These are phyloP conservation scores for Uronychia binucleata DNA, from an alignment of 73 alveolate genomes.

Conservation along the genomic window DNA sequence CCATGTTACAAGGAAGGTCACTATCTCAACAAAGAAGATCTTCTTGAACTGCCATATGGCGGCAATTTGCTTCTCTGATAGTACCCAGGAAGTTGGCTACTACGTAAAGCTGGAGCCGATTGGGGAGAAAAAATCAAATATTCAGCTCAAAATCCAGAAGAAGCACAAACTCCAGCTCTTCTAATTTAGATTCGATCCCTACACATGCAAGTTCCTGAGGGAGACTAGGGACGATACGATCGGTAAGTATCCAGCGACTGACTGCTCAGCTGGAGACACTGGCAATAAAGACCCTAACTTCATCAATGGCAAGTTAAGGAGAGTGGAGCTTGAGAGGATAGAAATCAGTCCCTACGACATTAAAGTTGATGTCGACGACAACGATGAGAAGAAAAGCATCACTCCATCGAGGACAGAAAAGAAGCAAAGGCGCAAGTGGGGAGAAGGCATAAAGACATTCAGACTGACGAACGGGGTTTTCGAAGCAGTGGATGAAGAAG, in stretches of 20 bases:
- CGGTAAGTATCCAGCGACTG: neutral
- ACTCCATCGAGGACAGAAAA: neutral
- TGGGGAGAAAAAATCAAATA: neutral
- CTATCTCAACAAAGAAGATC: neutral
- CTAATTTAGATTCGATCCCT: neutral
- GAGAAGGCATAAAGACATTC: constrained; percentile 30
- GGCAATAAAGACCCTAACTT: neutral
- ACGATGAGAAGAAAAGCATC: neutral
- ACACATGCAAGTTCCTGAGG: neutral
- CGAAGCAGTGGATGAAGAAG: constrained; percentile 5
- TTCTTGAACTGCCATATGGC: neutral
- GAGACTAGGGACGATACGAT: neutral
- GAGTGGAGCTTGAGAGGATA: constrained; percentile 2
- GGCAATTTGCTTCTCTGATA: neutral
- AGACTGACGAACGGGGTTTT: constrained; percentile 15
- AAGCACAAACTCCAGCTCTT: neutral
- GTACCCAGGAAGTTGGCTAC: neutral
- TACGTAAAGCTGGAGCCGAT: neutral
- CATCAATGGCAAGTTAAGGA: neutral
- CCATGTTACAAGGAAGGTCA: neutral
- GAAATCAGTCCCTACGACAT: neutral
- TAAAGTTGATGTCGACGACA: neutral
- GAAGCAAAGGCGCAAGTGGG: constrained; percentile 28
- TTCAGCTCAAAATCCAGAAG: neutral
- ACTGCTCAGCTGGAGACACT: neutral